These are phyloP conservation scores for Arabidopsis thaliana DNA, from an alignment of 345 rosid species.

Conservation along the genomic window DNA sequence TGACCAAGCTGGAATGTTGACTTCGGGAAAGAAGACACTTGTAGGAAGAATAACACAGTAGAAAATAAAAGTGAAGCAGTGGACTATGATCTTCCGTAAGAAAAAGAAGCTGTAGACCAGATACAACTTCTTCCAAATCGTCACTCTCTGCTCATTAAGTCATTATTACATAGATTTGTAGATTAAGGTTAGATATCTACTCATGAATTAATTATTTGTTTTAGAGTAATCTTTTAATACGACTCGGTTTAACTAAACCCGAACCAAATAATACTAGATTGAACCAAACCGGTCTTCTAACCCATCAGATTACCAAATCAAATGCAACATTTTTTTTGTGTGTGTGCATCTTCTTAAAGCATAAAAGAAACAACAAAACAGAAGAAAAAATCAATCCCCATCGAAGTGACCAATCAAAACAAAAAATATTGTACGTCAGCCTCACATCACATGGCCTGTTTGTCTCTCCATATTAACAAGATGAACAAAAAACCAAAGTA, in stretches of 20 bases:
- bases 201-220: neutral
- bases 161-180: conserved; percentile 1
- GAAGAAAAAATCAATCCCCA: neutral
- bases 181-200: conserved; percentile 10
- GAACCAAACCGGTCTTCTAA: neutral
- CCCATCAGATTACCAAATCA: neutral
- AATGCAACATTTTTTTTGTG: neutral
- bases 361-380: neutral
- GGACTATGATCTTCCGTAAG: conserved; percentile 44
- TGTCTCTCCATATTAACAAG: conserved; percentile 5
- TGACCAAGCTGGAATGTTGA: conserved; percentile 45
- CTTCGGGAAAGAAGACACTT: conserved; percentile 40
- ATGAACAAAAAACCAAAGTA: neutral
- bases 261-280: neutral
- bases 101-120: conserved; percentile 43
- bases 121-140: conserved; percentile 42
- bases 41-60: conserved; percentile 44
- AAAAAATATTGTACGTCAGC: neutral
- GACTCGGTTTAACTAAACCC: neutral
- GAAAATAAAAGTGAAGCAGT: conserved; percentile 42
- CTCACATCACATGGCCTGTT: conserved; percentile 24
- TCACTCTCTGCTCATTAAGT: conserved; percentile 39
- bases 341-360: neutral
- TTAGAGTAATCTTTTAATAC: neutral
- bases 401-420: neutral